Conservation (phyloP, 352 stramenopile genomes). For the Phytophthora sp. region DNA sequence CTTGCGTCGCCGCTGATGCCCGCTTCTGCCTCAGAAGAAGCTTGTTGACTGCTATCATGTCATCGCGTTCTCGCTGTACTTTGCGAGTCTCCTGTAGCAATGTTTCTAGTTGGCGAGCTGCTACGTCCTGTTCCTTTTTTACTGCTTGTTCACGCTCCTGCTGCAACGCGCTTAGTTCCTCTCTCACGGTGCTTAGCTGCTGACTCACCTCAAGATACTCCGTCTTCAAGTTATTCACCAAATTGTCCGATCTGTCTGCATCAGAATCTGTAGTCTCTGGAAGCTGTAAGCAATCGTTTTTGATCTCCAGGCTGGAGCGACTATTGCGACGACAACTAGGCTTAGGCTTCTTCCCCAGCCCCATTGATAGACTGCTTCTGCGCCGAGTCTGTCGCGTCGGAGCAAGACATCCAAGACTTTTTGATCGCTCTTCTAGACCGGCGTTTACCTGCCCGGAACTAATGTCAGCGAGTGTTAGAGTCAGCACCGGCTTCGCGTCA, state of each 20-base stretch:
- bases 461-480: slow-evolving; percentile 53
- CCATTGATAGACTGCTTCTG: slow-evolving; percentile 37
- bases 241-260: slow-evolving; percentile 1
- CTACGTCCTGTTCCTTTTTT: slow-evolving; percentile 24
- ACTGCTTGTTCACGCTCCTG: slow-evolving; percentile 21
- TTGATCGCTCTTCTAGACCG: slow-evolving; percentile 24
- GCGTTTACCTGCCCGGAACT: slow-evolving; percentile 15
- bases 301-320: slow-evolving; percentile 13
- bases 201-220: slow-evolving; percentile 43
- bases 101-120: slow-evolving; percentile 32
- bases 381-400: slow-evolving; percentile 19
- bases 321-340: slow-evolving; percentile 25
- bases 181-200: slow-evolving; percentile 33
- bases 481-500: slow-evolving; percentile 43
- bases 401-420: slow-evolving; percentile 26
- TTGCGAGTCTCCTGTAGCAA: slow-evolving; percentile 37
- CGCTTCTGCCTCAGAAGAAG: slow-evolving; percentile 40
- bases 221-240: slow-evolving; percentile 37
- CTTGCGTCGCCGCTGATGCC: slow-evolving; percentile 29
- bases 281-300: slow-evolving; percentile 33
- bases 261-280: slow-evolving; percentile 21
- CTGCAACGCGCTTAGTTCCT: slow-evolving; percentile 23
- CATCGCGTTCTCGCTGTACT: slow-evolving; percentile 40
- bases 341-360: slow-evolving; percentile 14
- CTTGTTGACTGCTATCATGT: slow-evolving; percentile 50